Base-by-base conservation (phyloP, 306 rosid species). In the Rubus parviflorus region DNA sequence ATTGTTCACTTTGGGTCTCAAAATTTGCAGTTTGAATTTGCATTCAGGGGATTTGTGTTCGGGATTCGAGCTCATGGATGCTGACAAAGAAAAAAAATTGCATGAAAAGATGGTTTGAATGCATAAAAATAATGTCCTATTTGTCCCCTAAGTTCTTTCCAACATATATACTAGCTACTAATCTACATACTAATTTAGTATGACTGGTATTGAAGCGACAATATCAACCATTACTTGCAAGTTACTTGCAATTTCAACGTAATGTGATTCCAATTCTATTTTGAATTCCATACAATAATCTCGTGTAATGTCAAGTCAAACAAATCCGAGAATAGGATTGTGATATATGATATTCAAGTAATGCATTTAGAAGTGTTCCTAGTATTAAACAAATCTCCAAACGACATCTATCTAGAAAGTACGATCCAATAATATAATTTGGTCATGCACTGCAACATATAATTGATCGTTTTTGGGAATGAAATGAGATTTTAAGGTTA, bases 221-320 rank as follows among this genome's bases (percentile, higher is more conserved):
- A 15, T 42, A 42, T 35, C 51, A 67, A 42, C 71, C 71, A 67
- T 52, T 45, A 42, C 35, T 30, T 8, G 51, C 71, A 67, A 67
- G 71, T 67, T 67, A 51, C 51, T 1, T 67, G 8, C 3, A 5
- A 19, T 45, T 45, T 7, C 8, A 8, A 45, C 8, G 7, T 25
- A 22, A 10, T 25, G 4, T 4, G 38, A 60, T 60, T 60, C 11
- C 3, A 23, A 0, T 60, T 8, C 5, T 23, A 16, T 25, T 11
- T 25, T 56, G 62, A 45, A 45, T 0, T 56, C 35, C 8, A 20
- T n/a, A 56, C 30, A 56, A 45, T 8, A 56, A 3, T 8, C 62
- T 56, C 25, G n/a, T 56, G 30, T 20, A 56, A 60, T 25, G 65
- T 60, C 64, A 60, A 25, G 41, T 60, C 65, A 60, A 60, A 60